These are phyloP conservation scores for Betula pendula DNA, from an alignment of 306 rosid genomes.

Conservation along the genomic window DNA sequence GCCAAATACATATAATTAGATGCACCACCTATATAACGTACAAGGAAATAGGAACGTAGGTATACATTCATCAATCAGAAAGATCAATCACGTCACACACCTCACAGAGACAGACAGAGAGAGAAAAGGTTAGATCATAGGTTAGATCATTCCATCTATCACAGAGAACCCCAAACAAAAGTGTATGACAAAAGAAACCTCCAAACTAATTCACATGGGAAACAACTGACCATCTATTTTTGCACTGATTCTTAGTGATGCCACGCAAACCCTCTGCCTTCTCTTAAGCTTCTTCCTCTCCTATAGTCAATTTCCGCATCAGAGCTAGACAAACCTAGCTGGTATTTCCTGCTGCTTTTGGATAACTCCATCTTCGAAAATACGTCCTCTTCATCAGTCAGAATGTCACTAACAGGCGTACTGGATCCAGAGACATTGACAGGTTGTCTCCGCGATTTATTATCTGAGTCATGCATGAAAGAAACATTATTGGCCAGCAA, in stretches of 20 bases:
- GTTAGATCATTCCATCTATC: constrained; percentile 76
- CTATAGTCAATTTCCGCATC: constrained; percentile 98
- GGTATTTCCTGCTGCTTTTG: constrained; percentile 61
- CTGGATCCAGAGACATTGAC: constrained; percentile 60
- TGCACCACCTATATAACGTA: constrained; percentile 8
- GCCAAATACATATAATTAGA: constrained; percentile 16
- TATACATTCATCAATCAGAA: constrained; percentile 55
- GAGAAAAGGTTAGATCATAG: constrained; percentile 53
- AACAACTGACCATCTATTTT: constrained; percentile 40
- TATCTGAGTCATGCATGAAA: constrained; percentile 53
- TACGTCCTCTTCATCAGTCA: constrained; percentile 58
- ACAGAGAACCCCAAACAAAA: constrained; percentile 43
- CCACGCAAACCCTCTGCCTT: constrained; percentile 64
- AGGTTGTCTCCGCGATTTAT: constrained; percentile 50
- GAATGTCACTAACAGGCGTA: constrained; percentile 43
- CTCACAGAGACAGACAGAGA: neutral
- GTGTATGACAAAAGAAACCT: constrained; percentile 33
- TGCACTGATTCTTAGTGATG: constrained; percentile 48
- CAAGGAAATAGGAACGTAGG: constrained; percentile 6
- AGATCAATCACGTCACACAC: constrained; percentile 50
- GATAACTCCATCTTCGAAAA: constrained; percentile 70
- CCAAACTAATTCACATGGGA: constrained; percentile 47
- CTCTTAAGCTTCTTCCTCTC: constrained; percentile 85
- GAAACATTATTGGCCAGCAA: constrained; percentile 19
- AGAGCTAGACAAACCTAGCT: constrained; percentile 76